Evolutionary conservation across 768 basidiomycete genomes (phyloP).

Genomic region (Leucocoprinus leucothites): DNA sequence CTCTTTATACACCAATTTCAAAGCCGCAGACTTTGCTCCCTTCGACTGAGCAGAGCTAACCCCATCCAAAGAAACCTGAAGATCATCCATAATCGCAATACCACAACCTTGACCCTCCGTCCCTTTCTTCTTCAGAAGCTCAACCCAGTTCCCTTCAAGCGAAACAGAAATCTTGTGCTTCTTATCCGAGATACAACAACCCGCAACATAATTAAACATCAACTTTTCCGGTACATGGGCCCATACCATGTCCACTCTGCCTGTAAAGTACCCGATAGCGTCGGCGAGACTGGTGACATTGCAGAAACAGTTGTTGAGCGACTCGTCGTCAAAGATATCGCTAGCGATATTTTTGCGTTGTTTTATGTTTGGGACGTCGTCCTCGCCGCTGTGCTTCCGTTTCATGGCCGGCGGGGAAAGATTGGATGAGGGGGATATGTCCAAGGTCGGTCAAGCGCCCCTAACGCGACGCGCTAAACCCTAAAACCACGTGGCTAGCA

Average conservation of each 20-base stretch:
- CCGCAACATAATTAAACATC: neutral
- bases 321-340: slow-evolving; percentile 6
- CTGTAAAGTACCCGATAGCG: slow-evolving; percentile 7
- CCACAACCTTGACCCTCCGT: neutral
- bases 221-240: neutral
- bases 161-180: slow-evolving; percentile 1
- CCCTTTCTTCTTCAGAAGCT: no score
- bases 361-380: neutral
- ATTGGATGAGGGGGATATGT: no score
- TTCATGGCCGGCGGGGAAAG: neutral
- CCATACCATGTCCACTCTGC: slow-evolving; percentile 7
- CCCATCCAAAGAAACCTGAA: slow-evolving; percentile 8
- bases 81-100: slow-evolving; percentile 1
- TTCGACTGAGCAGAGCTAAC: neutral
- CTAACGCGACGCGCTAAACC: no score
- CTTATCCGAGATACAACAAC: neutral
- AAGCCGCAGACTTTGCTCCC: neutral
- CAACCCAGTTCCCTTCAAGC: slow-evolving; percentile 8
- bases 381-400: slow-evolving; percentile 7
- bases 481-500: no score
- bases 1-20: slow-evolving; percentile 19
- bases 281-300: neutral
- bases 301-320: slow-evolving; percentile 10
- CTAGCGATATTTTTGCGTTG: slow-evolving; percentile 1
- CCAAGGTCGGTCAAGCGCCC: no score